Conservation (phyloP, 108 stramenopile species). For the Nitzschia putrida region DNA sequence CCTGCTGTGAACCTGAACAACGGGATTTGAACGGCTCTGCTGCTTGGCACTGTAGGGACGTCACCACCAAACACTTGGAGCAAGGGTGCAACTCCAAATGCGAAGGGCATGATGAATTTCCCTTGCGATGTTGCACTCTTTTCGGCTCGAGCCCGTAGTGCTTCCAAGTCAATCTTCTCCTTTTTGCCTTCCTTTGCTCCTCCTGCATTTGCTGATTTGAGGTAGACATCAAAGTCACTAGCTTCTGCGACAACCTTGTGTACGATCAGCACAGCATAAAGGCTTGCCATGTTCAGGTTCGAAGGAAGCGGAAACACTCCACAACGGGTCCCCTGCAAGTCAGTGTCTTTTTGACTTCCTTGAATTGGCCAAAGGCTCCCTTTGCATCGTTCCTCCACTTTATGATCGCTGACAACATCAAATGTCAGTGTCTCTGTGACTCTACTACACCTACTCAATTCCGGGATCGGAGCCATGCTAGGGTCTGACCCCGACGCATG, state of each 20-base stretch:
- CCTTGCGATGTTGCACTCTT: slow-evolving; percentile 60
- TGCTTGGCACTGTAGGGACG: slow-evolving; percentile 61
- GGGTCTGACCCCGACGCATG: slow-evolving; percentile 25
- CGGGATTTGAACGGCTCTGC: slow-evolving; percentile 84
- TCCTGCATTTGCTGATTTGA: not conserved
- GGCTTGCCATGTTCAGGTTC: slow-evolving; percentile 68
- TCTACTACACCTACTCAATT: slow-evolving; percentile 68
- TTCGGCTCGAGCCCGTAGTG: slow-evolving; percentile 63
- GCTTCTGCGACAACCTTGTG: slow-evolving; percentile 75
- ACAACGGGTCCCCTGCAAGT: slow-evolving; percentile 66
- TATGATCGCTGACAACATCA: slow-evolving; percentile 74
- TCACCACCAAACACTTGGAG: slow-evolving; percentile 81
- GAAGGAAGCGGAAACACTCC: slow-evolving; percentile 85
- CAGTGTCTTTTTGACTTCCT: slow-evolving; percentile 10
- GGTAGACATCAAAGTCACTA: slow-evolving; percentile 56
- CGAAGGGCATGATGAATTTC: slow-evolving; percentile 75
- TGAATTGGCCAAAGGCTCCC: slow-evolving; percentile 69
- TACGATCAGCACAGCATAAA: slow-evolving; percentile 80
- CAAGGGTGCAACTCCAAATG: slow-evolving; percentile 86
- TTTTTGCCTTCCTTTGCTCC: not conserved
- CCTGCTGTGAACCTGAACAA: slow-evolving; percentile 73
- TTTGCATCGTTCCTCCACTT: slow-evolving; percentile 60
- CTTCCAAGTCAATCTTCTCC: slow-evolving; percentile 50
- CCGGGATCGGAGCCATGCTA: slow-evolving; percentile 48
- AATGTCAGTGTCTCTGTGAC: slow-evolving; percentile 81